Percentiles rank a stretch among this genome's conserved stretches.
phyloP scores from a whole-genome alignment of 106 monocot species.

The Dendrobium chrysotoxum region DNA sequence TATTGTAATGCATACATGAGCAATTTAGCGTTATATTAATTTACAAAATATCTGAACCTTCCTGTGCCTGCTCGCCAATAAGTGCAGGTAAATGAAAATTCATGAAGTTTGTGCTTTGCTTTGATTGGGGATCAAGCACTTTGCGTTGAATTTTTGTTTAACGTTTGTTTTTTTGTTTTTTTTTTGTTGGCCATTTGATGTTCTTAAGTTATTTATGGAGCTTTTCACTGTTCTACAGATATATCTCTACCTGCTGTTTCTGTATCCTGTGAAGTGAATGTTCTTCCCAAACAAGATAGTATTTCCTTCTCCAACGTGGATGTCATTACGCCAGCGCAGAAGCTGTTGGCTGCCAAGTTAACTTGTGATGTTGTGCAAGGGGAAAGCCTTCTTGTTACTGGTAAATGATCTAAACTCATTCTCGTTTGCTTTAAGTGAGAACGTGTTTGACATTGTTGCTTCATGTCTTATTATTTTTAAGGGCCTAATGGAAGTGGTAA shows the following conservation, averaged over 20 bases:
- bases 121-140: neutral
- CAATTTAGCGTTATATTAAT: neutral
- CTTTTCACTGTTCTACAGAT: conserved; percentile 32
- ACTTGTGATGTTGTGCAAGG: conserved; percentile 68
- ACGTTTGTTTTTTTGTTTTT: neutral
- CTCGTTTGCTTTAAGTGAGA: neutral
- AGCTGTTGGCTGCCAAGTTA: conserved; percentile 73
- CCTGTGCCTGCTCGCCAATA: neutral
- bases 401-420: conserved; percentile 24
- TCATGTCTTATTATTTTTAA: conserved; percentile 23
- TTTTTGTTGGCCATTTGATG: neutral
- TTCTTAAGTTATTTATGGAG: neutral
- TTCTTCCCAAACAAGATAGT: conserved; percentile 25
- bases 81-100: neutral
- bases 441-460: conserved; percentile 1
- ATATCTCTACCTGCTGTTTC: conserved; percentile 19
- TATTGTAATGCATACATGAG: no score
- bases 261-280: conserved; percentile 19
- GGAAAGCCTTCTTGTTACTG: conserved; percentile 90
- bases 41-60: neutral
- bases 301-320: conserved; percentile 85
- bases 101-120: neutral
- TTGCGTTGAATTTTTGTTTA: neutral
- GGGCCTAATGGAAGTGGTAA: conserved; percentile 99
- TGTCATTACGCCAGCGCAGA: conserved; percentile 79